Conservation (phyloP, 768 basidiomycete species). For the Lentinula lateritia region DNA sequence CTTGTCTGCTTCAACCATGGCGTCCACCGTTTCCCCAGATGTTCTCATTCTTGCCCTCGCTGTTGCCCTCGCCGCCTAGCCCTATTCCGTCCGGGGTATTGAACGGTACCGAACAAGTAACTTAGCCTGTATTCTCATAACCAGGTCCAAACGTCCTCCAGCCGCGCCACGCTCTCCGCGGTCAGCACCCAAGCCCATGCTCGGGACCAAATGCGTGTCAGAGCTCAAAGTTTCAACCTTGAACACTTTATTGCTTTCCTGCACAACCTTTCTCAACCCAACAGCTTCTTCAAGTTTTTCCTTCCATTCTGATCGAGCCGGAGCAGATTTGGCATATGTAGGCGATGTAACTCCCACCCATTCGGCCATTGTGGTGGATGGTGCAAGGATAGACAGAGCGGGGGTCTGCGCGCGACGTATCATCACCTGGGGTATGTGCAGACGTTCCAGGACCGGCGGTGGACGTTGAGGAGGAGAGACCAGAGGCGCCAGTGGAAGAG, state of each 20-base stretch:
- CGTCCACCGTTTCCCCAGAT: no score
- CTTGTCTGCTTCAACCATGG: no score
- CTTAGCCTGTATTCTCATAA: slow-evolving; percentile 41
- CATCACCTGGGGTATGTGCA: background rate
- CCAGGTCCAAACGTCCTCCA: slow-evolving; percentile 8
- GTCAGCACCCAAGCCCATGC: slow-evolving; percentile 38
- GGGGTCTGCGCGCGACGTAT: slow-evolving; percentile 31
- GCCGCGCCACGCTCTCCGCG: slow-evolving; percentile 17
- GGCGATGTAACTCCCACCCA: slow-evolving; percentile 54
- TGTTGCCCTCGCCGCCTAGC: slow-evolving; percentile 31
- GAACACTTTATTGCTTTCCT: slow-evolving; percentile 93
- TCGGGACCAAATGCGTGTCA: slow-evolving; percentile 82
- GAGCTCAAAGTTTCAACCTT: slow-evolving; percentile 86
- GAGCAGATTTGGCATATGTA: slow-evolving; percentile 71
- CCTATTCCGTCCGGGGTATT: slow-evolving; percentile 79
- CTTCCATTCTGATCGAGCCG: slow-evolving; percentile 82
- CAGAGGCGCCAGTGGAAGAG: slow-evolving; percentile 30
- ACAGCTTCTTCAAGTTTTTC: slow-evolving; percentile 85
- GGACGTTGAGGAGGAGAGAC: background rate
- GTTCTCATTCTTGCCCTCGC: no score
- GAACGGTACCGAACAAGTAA: slow-evolving; percentile 72
- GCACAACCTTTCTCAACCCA: slow-evolving; percentile 76
- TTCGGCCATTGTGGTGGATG: slow-evolving; percentile 50
- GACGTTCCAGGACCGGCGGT: background rate
- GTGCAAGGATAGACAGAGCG: slow-evolving; percentile 84